Base-by-base conservation (phyloP, 1,139 yeast genomes). In the Kluyveromyces marxianus region DNA sequence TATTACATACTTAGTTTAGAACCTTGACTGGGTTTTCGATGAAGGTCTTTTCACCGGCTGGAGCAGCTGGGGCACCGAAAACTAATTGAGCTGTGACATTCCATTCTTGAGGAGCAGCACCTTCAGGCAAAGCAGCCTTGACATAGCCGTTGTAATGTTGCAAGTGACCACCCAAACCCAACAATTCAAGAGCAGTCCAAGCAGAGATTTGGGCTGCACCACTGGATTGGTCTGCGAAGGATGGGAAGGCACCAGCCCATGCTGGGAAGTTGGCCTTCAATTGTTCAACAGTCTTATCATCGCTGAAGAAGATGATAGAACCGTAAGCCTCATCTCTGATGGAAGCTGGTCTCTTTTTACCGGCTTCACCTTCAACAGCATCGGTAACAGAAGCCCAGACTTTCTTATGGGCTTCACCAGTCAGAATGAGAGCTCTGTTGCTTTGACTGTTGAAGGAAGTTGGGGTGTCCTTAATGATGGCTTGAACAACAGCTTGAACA, bases 371-470 rank as follows among this genome's bases (percentile, higher is more conserved):
- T 39, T 64, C 67, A 45, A 69, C 60, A 47, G 65, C 59, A 25
- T 60, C 60, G 42, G 59, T 60, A 32, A 68, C 72, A 7, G 59
- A 46, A 46, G 60, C 60, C 77, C 77, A 73, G 25, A 72, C 67
- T 45, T 63, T 54, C 48, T 65, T 66, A 65, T 71, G 74, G 40
- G 69, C 53, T 3, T 57, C 69, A 46, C 75, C 76, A 48, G 66
- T 64, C 42, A 71, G 46, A 49, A 71, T 62, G 25, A 69, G 53
- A 14, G 74, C 74, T 42, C 77, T 67, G 56, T 69, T 63, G 39
- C 68, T 64, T 58, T 73, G 77, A 39, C 71, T 68, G 66, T 73
- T 72, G 68, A 70, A 70, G n/a, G 72, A 60, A 24, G 74, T 69
- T 54, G 75, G 75, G 6, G 72, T 67, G 57, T 70, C 60, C 55